Base-by-base conservation (phyloP, 768 basidiomycete species). In the Fibroporia radiculosa region DNA sequence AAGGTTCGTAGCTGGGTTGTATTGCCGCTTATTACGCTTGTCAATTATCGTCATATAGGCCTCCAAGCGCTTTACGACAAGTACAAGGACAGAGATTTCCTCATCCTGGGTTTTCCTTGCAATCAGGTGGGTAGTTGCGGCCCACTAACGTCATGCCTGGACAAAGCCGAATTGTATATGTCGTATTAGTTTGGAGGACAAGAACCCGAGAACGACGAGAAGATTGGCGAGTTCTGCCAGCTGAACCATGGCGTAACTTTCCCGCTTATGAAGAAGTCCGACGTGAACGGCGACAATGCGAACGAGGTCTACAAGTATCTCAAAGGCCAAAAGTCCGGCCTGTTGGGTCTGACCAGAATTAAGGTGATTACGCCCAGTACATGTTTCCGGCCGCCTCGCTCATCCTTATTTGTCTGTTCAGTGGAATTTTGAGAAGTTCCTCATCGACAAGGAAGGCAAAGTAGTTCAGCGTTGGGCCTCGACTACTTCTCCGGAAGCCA, bases 371-470 rank as follows among this genome's bases (percentile, higher is more conserved):
- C 41, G 6, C 27, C 24, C 45, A 20, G 26, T 38, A 22, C 39
- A 28, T 25, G 33, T 7, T 22, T 33, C 28, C 35, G 3, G 8
- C 12, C 19, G 38, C 27, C 20, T 22, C 8, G 23, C 23, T 23
- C 6, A 10, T 25, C 7, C 43, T 22, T 4, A 36, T 36, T 25
- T 29, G 27, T 12, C 25, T 33, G 34, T 20, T 26, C 46, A 86
- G 83, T 92, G 89, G 90, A 92, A 92, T 64, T 91, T 91, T 62
- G 87, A 89, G 64, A 89, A 89, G 62, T 93, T 93, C 70, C 68
- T 93, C 46, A 66, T 93, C 34, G 74, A 91, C 62, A 78, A 78
- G 64, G 68, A 88, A 34, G 88, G 89, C 25, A 74, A 78, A 1
- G 84, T 89, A 12, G 77, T 84, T 19, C 66, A 82, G 53, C 77